Conservation (phyloP, 768 basidiomycete species). For the Russula earlei region DNA sequence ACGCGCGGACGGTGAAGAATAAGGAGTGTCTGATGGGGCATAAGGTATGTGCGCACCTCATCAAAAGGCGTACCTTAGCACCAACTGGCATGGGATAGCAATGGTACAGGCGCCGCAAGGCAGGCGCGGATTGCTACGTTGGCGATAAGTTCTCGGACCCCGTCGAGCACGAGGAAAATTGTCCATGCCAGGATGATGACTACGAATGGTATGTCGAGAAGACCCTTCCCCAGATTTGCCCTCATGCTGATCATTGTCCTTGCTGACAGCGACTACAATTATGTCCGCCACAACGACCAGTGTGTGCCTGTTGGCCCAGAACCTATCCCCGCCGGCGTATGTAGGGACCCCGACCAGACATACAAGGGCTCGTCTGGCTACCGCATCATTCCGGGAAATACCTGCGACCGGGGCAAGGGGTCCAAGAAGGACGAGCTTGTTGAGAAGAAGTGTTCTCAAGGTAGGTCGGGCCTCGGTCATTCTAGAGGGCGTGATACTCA, state of each 20-base stretch:
- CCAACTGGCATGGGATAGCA: slow-evolving; percentile 46
- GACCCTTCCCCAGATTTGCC: neutral
- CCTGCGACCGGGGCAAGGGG: slow-evolving; percentile 55
- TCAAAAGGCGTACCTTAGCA: neutral
- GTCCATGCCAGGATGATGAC: slow-evolving; percentile 77
- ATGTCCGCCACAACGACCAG: slow-evolving; percentile 55
- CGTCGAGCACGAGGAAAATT: slow-evolving; percentile 70
- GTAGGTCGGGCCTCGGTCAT: slow-evolving; percentile 29
- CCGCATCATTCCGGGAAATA: slow-evolving; percentile 86
- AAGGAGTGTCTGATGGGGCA: slow-evolving; percentile 90
- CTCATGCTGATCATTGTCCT: neutral
- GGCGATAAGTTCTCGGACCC: slow-evolving; percentile 87
- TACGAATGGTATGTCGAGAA: slow-evolving; percentile 72
- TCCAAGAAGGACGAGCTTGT: slow-evolving; percentile 57
- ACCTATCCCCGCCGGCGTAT: slow-evolving; percentile 69
- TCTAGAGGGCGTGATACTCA: neutral
- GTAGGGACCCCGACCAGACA: slow-evolving; percentile 43
- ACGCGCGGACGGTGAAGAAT: slow-evolving; percentile 54
- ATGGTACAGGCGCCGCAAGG: slow-evolving; percentile 86
- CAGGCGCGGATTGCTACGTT: slow-evolving; percentile 79
- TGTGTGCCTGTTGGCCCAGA: slow-evolving; percentile 88
- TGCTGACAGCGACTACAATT: slow-evolving; percentile 75
- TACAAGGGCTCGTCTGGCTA: slow-evolving; percentile 90
- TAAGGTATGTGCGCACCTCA: slow-evolving; percentile 43
- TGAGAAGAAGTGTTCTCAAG: slow-evolving; percentile 70